These are phyloP conservation scores for Solanum verrucosum DNA, from an alignment of 257 asterid species.

Conservation along the genomic window DNA sequence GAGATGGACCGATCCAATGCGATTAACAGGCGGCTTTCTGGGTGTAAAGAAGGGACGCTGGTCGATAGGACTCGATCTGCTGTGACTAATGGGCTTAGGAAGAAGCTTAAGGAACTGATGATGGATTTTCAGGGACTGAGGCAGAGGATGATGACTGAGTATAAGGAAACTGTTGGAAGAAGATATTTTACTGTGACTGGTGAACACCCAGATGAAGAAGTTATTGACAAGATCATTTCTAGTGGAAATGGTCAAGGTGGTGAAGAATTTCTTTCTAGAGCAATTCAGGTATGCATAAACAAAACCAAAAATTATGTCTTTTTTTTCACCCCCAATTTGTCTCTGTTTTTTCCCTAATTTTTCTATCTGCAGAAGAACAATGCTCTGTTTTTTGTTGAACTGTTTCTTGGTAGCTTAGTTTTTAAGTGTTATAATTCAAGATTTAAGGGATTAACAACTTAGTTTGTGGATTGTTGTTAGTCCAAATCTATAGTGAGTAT, in stretches of 20 bases:
- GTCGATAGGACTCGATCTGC: slow-evolving; percentile 67
- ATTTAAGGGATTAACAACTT: background rate
- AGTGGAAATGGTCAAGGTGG: slow-evolving; percentile 59
- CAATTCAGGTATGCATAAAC: slow-evolving; percentile 48
- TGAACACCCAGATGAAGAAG: slow-evolving; percentile 56
- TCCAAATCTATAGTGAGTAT: background rate
- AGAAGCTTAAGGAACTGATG: slow-evolving; percentile 89
- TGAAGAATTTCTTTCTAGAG: slow-evolving; percentile 72
- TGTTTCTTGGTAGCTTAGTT: background rate
- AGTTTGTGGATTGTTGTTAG: background rate
- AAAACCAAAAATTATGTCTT: too few species aligned
- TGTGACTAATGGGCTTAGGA: slow-evolving; percentile 86
- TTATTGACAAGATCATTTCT: slow-evolving; percentile 70
- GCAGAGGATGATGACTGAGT: slow-evolving; percentile 87
- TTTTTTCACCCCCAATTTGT: too few species aligned
- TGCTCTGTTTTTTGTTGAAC: background rate
- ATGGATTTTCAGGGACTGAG: slow-evolving; percentile 87
- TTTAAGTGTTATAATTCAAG: background rate
- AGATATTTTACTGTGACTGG: slow-evolving; percentile 84
- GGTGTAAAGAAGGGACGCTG: slow-evolving; percentile 65
- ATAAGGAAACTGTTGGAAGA: slow-evolving; percentile 78
- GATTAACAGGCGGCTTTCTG: slow-evolving; percentile 47
- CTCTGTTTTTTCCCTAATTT: background rate
- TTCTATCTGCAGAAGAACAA: background rate
- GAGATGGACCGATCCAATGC: slow-evolving; percentile 84